Evolutionary conservation across 768 basidiomycete genomes (phyloP).

Genomic region (Phlegmacium glaucopus): DNA sequence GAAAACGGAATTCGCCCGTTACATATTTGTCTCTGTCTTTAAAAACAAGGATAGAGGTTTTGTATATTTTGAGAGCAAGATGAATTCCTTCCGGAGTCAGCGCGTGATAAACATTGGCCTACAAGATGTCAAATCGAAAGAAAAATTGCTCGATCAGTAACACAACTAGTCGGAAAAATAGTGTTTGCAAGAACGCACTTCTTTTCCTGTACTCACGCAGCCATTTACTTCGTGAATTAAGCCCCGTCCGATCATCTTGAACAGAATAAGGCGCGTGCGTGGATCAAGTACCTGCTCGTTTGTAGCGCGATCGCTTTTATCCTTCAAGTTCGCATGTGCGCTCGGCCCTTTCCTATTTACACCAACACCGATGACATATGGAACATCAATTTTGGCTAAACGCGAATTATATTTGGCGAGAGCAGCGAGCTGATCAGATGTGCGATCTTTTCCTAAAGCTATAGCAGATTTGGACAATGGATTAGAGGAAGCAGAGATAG

Average conservation of each 20-base stretch:
- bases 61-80: slow-evolving; percentile 95
- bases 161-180: neutral
- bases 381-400: slow-evolving; percentile 70
- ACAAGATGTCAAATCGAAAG: neutral
- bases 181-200: slow-evolving; percentile 49
- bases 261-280: slow-evolving; percentile 88
- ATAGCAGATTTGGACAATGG: slow-evolving; percentile 15
- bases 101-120: slow-evolving; percentile 99
- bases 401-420: slow-evolving; percentile 76
- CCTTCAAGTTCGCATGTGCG: slow-evolving; percentile 85
- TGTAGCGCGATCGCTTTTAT: slow-evolving; percentile 96
- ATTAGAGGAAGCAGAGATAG: slow-evolving; percentile 17
- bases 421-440: slow-evolving; percentile 68
- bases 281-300: slow-evolving; percentile 96
- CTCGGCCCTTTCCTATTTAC: slow-evolving; percentile 92
- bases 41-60: slow-evolving; percentile 96
- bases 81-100: slow-evolving; percentile 51
- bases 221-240: slow-evolving; percentile 90
- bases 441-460: slow-evolving; percentile 49
- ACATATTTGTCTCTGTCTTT: slow-evolving; percentile 98
- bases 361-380: slow-evolving; percentile 66
- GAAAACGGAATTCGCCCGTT: slow-evolving; percentile 93
- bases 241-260: slow-evolving; percentile 93
- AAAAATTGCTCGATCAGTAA: no score
- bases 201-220: slow-evolving; percentile 97